These are phyloP conservation scores for Dipodascus geniculatus DNA, from an alignment of 805 yeast genomes.

Conservation along the genomic window DNA sequence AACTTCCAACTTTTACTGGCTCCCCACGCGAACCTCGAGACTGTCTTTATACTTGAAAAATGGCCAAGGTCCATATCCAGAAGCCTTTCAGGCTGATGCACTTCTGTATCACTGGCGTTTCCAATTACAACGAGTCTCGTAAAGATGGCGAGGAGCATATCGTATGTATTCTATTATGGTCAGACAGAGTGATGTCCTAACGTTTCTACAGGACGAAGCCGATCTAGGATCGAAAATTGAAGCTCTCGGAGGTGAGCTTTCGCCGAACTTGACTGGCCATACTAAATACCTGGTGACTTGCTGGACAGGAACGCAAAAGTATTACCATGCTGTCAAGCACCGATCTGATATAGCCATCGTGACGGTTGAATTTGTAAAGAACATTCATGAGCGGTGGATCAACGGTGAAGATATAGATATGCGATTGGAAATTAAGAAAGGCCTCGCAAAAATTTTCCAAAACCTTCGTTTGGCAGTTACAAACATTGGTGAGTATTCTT, in stretches of 20 bases:
- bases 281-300: slow-evolving; percentile 44
- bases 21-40: too few species aligned
- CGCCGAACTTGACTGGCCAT: slow-evolving; percentile 38
- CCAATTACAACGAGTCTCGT: not conserved
- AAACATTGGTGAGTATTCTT: slow-evolving; percentile 23
- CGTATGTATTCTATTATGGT: not conserved
- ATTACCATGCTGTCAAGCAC: slow-evolving; percentile 34
- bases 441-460: slow-evolving; percentile 19
- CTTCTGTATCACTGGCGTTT: not conserved
- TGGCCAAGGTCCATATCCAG: not conserved
- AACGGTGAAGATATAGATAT: slow-evolving; percentile 33
- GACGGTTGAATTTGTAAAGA: slow-evolving; percentile 33
- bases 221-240: slow-evolving; percentile 27
- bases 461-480: slow-evolving; percentile 29
- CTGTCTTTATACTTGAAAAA: too few species aligned
- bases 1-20: not conserved
- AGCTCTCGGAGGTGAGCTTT: slow-evolving; percentile 37
- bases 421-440: slow-evolving; percentile 15
- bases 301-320: slow-evolving; percentile 39
- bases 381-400: slow-evolving; percentile 41
- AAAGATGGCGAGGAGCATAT: not conserved
- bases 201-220: slow-evolving; percentile 4
- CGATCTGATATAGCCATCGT: slow-evolving; percentile 46
- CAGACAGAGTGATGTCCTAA: not conserved
- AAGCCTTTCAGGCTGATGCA: not conserved